A percentile compares a stretch with the other conserved stretches of the same genome.
phyloP scores from a whole-genome alignment of 345 rosid species.

The Hevea brasiliensis region DNA sequence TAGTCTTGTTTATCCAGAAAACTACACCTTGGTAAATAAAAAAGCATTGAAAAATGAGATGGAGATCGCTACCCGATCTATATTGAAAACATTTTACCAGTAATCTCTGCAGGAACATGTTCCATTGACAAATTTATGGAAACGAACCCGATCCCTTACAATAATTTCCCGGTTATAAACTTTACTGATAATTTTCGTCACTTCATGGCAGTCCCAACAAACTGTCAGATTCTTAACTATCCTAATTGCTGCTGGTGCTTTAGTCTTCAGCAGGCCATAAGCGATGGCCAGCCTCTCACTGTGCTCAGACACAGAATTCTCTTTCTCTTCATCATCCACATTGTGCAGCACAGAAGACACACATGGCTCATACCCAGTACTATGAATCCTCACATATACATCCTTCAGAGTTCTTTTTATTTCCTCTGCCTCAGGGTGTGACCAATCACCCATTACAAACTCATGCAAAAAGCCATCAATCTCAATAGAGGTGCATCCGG shows the following conservation, averaged over 20 bases:
- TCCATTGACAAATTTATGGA: conserved; percentile 26
- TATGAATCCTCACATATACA: background rate
- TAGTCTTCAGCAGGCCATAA: conserved; percentile 19
- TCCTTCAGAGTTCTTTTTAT: conserved; percentile 12
- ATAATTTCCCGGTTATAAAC: conserved; percentile 18
- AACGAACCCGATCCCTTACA: conserved; percentile 18
- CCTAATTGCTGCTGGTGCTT: conserved; percentile 18
- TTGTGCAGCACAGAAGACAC: conserved; percentile 15
- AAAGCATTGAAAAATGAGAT: too few species aligned
- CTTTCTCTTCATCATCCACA: conserved; percentile 20
- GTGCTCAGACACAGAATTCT: conserved; percentile 10
- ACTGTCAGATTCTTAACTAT: conserved; percentile 21
- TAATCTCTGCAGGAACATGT: conserved; percentile 24
- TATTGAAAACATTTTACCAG: conserved; percentile 9
- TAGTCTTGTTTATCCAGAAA: too few species aligned
- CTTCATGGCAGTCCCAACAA: conserved; percentile 24
- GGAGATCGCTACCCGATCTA: too few species aligned
- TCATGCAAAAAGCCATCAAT: conserved; percentile 22
- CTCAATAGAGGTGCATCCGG: conserved; percentile 25
- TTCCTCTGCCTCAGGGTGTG: conserved; percentile 21
- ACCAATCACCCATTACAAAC: conserved; percentile 25
- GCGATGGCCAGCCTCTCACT: conserved; percentile 26
- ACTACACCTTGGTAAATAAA: too few species aligned
- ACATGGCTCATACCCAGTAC: conserved; percentile 18
- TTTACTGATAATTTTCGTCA: conserved; percentile 19